Percentiles rank a stretch among this genome's conserved stretches.
Conservation (phyloP, 805 yeast species). For the baker's yeast (Saccharomyces cerevisiae) region DNA sequence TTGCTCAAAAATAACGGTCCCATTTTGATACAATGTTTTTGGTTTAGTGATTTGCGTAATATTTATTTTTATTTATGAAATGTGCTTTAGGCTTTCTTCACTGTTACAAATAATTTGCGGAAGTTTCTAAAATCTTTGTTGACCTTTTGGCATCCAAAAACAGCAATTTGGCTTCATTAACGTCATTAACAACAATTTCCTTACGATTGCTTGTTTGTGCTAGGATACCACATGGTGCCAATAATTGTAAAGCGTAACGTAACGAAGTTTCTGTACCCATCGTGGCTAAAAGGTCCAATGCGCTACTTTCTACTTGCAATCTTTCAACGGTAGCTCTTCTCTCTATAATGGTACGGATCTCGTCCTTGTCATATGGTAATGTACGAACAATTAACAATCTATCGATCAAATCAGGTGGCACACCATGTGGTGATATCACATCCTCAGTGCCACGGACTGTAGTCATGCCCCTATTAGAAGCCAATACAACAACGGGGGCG, state of each 20-base stretch:
- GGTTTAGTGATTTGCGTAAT: background rate
- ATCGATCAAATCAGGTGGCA: slow-evolving; percentile 91
- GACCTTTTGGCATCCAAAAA: slow-evolving; percentile 84
- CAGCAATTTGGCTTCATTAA: slow-evolving; percentile 73
- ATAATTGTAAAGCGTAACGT: slow-evolving; percentile 84
- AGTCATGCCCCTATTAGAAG: slow-evolving; percentile 91
- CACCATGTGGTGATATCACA: slow-evolving; percentile 85
- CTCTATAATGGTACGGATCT: slow-evolving; percentile 70
- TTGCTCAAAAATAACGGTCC: too few relatives aligned
- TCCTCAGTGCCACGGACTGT: slow-evolving; percentile 87
- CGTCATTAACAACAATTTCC: slow-evolving; percentile 59
- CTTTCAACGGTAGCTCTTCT: slow-evolving; percentile 77
- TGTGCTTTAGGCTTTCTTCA: background rate
- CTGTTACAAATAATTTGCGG: slow-evolving; percentile 29
- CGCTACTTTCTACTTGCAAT: slow-evolving; percentile 55
- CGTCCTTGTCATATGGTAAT: slow-evolving; percentile 75
- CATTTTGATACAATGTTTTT: background rate
- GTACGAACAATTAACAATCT: slow-evolving; percentile 88
- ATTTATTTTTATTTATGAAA: background rate
- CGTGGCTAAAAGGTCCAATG: slow-evolving; percentile 62
- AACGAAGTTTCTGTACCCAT: slow-evolving; percentile 73
- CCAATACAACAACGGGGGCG: slow-evolving; percentile 91
- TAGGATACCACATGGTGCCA: slow-evolving; percentile 84
- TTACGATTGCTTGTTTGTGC: slow-evolving; percentile 65
- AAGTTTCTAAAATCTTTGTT: slow-evolving; percentile 48